Evolutionary conservation across 2,329 filamentous ascomycete species (phyloP).

Genomic region (Orbilia javanica): DNA sequence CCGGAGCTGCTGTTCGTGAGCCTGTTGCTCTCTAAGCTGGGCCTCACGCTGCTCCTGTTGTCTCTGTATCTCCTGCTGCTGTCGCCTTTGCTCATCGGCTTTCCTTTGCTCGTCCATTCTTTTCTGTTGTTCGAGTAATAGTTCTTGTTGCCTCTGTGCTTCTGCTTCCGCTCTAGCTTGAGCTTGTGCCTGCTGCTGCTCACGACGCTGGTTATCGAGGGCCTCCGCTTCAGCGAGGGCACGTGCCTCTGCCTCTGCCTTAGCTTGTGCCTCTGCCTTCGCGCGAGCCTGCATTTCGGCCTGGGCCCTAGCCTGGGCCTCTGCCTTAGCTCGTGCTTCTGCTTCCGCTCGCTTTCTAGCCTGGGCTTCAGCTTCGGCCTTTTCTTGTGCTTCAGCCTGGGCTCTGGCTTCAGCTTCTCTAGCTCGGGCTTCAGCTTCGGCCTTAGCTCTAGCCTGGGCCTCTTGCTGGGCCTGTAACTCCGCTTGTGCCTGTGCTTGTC

Average conservation of each 20-base stretch:
- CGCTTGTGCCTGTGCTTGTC: slow-evolving; percentile 39
- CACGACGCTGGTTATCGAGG: slow-evolving; percentile 31
- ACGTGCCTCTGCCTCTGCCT: slow-evolving; percentile 26
- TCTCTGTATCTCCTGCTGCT: slow-evolving; percentile 37
- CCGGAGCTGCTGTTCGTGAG: slow-evolving; percentile 24
- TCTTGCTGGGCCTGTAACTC: slow-evolving; percentile 51
- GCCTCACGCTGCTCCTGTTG: slow-evolving; percentile 38
- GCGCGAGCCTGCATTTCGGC: slow-evolving; percentile 26
- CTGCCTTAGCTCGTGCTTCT: slow-evolving; percentile 14
- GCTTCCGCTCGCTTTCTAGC: slow-evolving; percentile 36
- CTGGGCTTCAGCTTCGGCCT: slow-evolving; percentile 27
- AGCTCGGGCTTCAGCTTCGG: slow-evolving; percentile 44
- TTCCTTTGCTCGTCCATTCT: slow-evolving; percentile 56
- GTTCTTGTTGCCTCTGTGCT: slow-evolving; percentile 53
- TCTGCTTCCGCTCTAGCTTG: slow-evolving; percentile 41
- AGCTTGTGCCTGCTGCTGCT: slow-evolving; percentile 27
- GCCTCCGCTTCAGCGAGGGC: slow-evolving; percentile 34
- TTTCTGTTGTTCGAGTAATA: slow-evolving; percentile 50
- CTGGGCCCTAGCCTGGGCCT: slow-evolving; percentile 25
- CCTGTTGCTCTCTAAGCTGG: slow-evolving; percentile 47
- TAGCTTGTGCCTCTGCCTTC: slow-evolving; percentile 35
- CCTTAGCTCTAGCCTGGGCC: slow-evolving; percentile 47
- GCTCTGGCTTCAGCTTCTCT: slow-evolving; percentile 28
- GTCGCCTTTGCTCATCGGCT: slow-evolving; percentile 44
- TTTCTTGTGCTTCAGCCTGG: slow-evolving; percentile 9